Evolutionary conservation across 108 stramenopile genomes (phyloP).

Genomic region (Stephanodiscus minutulus): DNA sequence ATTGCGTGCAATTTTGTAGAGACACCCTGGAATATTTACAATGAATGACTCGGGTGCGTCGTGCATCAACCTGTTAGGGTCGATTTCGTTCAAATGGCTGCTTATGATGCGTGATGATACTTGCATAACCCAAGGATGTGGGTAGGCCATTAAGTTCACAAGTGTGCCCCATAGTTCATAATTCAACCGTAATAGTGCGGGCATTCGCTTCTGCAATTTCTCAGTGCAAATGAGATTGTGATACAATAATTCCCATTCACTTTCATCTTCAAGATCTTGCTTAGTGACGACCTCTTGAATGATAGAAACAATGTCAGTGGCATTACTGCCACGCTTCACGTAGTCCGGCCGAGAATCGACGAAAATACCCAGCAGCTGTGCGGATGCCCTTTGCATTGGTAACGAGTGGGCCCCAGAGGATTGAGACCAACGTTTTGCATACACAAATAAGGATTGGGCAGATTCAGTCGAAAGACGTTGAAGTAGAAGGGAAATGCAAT

Average conservation of each 20-base stretch:
- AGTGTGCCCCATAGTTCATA: slow-evolving; percentile 59
- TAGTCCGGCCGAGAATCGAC: slow-evolving; percentile 67
- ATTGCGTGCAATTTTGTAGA: slow-evolving; percentile 71
- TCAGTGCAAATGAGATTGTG: slow-evolving; percentile 71
- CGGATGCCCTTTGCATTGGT: slow-evolving; percentile 60
- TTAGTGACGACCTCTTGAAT: slow-evolving; percentile 37
- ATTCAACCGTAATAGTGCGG: slow-evolving; percentile 17
- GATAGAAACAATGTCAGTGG: slow-evolving; percentile 25
- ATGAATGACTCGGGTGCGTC: slow-evolving; percentile 47
- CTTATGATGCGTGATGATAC: slow-evolving; percentile 63
- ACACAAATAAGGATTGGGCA: slow-evolving; percentile 65
- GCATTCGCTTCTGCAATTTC: slow-evolving; percentile 50
- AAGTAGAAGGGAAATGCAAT: slow-evolving; percentile 60
- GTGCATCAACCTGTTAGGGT: slow-evolving; percentile 24
- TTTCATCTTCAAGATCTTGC: slow-evolving; percentile 22
- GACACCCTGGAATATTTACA: slow-evolving; percentile 45
- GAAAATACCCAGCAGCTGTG: slow-evolving; percentile 79
- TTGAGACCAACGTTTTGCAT: slow-evolving; percentile 69
- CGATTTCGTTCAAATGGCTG: slow-evolving; percentile 48
- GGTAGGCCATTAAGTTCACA: slow-evolving; percentile 56
- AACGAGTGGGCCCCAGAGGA: slow-evolving; percentile 38
- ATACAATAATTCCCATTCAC: slow-evolving; percentile 76
- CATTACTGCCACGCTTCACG: slow-evolving; percentile 50
- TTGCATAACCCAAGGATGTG: slow-evolving; percentile 81
- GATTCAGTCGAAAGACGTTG: slow-evolving; percentile 63